Percentiles rank a stretch among this genome's conserved stretches.
phyloP scores from a whole-genome alignment of 2,329 filamentous ascomycete species.

The Fusarium sp. region DNA sequence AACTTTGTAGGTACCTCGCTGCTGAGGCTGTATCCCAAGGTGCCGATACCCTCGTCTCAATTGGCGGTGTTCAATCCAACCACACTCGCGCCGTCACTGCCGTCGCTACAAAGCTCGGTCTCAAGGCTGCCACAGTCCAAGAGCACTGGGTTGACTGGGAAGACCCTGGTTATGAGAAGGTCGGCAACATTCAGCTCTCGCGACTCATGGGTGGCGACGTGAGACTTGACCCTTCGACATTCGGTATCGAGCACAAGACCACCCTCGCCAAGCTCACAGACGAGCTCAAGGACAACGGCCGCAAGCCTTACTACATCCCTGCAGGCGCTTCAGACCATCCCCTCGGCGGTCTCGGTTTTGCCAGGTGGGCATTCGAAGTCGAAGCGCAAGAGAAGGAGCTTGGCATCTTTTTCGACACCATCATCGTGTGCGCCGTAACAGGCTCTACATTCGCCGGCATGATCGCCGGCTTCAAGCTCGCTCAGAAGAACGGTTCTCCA shows the following conservation, averaged over 20 bases:
- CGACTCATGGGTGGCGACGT: constrained; percentile 75
- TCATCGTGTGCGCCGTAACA: constrained; percentile 78
- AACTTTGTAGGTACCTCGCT: constrained; percentile 67
- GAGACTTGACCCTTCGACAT: constrained; percentile 68
- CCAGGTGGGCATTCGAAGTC: constrained; percentile 78
- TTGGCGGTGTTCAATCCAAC: constrained; percentile 77
- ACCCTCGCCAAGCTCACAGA: constrained; percentile 67
- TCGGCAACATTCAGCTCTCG: constrained; percentile 79
- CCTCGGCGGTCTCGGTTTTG: constrained; percentile 76
- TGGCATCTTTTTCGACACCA: constrained; percentile 74
- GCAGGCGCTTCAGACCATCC: constrained; percentile 78
- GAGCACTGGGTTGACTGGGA: constrained; percentile 76
- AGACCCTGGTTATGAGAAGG: constrained; percentile 70
- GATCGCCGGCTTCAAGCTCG: constrained; percentile 77
- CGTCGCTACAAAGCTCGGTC: constrained; percentile 68
- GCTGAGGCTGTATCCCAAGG: constrained; percentile 70
- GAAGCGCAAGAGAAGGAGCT: constrained; percentile 70
- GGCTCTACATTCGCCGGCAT: constrained; percentile 79
- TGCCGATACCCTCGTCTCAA: constrained; percentile 72
- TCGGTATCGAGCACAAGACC: constrained; percentile 77
- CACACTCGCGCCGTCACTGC: constrained; percentile 76
- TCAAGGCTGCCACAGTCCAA: constrained; percentile 68
- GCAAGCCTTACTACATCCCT: constrained; percentile 78
- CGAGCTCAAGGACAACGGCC: constrained; percentile 64
- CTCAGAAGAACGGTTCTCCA: constrained; percentile 60